Percentiles rank a stretch among this genome's conserved stretches.
phyloP scores from a whole-genome alignment of 2,329 filamentous ascomycete species.

The Colletotrichum sp. region DNA sequence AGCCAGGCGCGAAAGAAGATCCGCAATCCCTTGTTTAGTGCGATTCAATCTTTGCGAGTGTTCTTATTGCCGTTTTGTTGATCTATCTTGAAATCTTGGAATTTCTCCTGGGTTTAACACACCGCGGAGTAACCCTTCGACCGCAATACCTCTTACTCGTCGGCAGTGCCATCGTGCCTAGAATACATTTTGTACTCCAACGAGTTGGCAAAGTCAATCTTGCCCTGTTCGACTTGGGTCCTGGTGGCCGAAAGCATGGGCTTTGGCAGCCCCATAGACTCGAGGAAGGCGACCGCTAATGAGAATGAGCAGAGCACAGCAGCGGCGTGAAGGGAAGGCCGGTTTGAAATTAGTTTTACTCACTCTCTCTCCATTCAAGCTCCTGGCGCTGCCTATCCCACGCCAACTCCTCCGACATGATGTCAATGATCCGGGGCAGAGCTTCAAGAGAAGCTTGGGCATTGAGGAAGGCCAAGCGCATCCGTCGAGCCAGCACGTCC shows the following conservation, averaged over 20 bases:
- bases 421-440: constrained; percentile 83
- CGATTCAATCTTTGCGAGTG: background rate
- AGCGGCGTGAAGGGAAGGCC: background rate
- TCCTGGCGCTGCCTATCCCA: constrained; percentile 80
- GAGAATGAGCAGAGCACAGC: background rate
- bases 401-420: constrained; percentile 84
- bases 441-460: constrained; percentile 89
- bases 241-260: constrained; percentile 63
- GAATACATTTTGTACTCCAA: constrained; percentile 69
- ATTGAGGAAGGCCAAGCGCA: constrained; percentile 87
- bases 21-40: background rate
- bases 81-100: background rate
- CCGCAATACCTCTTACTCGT: constrained; percentile 20
- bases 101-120: background rate
- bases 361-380: constrained; percentile 79
- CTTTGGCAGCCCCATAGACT: constrained; percentile 70
- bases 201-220: constrained; percentile 61
- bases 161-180: constrained; percentile 58
- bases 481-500: constrained; percentile 86
- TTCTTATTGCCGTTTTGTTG: background rate
- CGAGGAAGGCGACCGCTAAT: constrained; percentile 63
- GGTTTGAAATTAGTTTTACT: constrained; percentile 34
- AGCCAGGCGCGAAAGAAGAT: background rate
- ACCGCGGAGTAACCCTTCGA: background rate
- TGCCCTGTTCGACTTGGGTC: constrained; percentile 65